A percentile compares a stretch with the other conserved stretches of the same genome.
Conservation (phyloP, 2,329 filamentous ascomycete genomes). For the Mycogone perniciosa region DNA sequence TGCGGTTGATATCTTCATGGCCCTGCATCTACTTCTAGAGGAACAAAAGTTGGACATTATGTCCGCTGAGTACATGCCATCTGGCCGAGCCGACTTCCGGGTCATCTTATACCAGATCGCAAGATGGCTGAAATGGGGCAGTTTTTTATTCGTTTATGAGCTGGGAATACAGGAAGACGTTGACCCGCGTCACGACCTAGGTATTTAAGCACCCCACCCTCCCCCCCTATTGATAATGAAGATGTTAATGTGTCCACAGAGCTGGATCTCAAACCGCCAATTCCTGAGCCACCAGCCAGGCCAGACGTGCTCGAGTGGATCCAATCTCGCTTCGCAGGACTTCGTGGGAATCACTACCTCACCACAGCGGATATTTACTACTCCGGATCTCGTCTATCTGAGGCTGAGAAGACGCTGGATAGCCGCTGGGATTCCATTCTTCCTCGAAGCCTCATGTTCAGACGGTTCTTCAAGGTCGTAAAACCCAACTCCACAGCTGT, state of each 20-base stretch:
- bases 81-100: conserved; percentile 49
- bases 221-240: not conserved
- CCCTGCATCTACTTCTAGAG: conserved; percentile 79
- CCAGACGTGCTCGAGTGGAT: conserved; percentile 50
- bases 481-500: conserved; percentile 44
- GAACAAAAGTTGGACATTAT: conserved; percentile 75
- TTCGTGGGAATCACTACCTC: conserved; percentile 32
- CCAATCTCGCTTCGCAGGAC: conserved; percentile 37
- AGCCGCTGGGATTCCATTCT: conserved; percentile 44
- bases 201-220: conserved; percentile 23
- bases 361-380: conserved; percentile 42
- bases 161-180: conserved; percentile 47
- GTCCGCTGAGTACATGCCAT: conserved; percentile 37
- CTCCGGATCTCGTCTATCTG: conserved; percentile 28
- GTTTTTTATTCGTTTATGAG: conserved; percentile 44
- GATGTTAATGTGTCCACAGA: conserved; percentile 20
- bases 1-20: conserved; percentile 63
- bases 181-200: conserved; percentile 32
- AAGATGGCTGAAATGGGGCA: conserved; percentile 69
- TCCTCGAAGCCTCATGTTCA: conserved; percentile 64
- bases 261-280: conserved; percentile 25
- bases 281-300: conserved; percentile 28
- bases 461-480: conserved; percentile 57
- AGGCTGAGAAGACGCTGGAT: conserved; percentile 30
- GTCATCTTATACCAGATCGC: conserved; percentile 75